Evolutionary conservation across 1,139 yeast species (phyloP), one percentile per base, ranked within the genome.

Genomic region (Hemisphaericaspora xylofermentans): DNA sequence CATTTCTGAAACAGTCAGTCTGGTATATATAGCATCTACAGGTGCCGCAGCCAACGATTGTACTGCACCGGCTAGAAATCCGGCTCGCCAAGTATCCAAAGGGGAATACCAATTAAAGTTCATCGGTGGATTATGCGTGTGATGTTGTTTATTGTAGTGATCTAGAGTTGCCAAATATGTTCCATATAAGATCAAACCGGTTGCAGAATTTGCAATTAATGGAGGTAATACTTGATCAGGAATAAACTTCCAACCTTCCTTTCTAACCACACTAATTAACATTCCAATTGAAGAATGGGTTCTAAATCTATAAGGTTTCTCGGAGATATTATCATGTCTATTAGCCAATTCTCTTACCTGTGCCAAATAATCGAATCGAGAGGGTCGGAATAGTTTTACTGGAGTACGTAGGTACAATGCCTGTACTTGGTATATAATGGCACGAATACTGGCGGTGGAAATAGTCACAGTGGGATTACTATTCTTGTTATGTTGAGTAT

Each of bases 21-120:
- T 71, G 1, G 95, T 80, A 53, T 85, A 87, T 6, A 91, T 82
- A 7, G 97, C 96, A 62, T 91, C 97, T 3, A 91, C 76, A 0
- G 98, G 98, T 2, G 97, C 95, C 1, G 96, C 96, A 1, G 89
- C 93, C n/a, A 88, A 64, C 14, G 95, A 85, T 53, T 93, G 96
- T 12, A 82, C 80, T 0, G 83, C 80, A 1, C 97, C 97, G 0
- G 97, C 97, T 0, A 87, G 52, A 44, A 83, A 81, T 0, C 98
- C 98, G 0, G 96, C 88, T 41, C 78, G 63, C 67, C 88, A 79
- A 0, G 94, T 81, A 54, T 85, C 89, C 6, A 57, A 32, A 1
- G 71, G 66, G 2, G 67, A 57, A 44, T 63, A 67, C 39, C 51
- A 45, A 36, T 56, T 50, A 17, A 53, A 45, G 10, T 43, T 48